Conservation (phyloP, 441 rosid genomes). For the Heliophila coronopifolia region DNA sequence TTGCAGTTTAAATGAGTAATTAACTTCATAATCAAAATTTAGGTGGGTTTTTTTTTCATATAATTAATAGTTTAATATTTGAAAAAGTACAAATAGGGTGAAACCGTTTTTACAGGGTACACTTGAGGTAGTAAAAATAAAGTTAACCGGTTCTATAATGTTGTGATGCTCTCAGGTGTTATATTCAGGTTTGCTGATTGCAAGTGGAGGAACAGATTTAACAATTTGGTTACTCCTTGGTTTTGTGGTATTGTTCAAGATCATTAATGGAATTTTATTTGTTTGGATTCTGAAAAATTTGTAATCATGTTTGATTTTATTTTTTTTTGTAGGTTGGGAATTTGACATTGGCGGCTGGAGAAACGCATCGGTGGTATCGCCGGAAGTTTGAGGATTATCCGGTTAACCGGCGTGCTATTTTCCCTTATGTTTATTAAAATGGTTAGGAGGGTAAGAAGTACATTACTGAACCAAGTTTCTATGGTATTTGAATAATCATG, state of each 20-base stretch:
- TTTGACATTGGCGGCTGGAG: slow-evolving; percentile 55
- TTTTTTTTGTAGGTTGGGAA: slow-evolving; percentile 49
- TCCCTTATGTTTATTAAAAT: slow-evolving; percentile 46
- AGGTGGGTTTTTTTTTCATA: no score
- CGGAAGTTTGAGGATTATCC: slow-evolving; percentile 64
- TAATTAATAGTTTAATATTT: no score
- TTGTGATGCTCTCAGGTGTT: slow-evolving; percentile 39
- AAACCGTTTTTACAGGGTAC: no score
- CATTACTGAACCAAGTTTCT: slow-evolving; percentile 3
- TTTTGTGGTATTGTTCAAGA: slow-evolving; percentile 45
- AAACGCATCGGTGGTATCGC: slow-evolving; percentile 70
- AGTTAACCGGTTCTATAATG: no score
- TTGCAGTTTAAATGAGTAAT: no score
- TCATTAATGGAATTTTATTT: background rate
- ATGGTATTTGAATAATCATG: background rate
- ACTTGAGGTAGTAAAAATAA: no score
- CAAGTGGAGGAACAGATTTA: slow-evolving; percentile 67
- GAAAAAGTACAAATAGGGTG: no score
- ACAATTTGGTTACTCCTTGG: slow-evolving; percentile 51
- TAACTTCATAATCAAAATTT: no score
- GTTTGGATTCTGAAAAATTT: background rate
- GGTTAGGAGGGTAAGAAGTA: background rate
- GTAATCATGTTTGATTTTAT: background rate
- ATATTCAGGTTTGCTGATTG: slow-evolving; percentile 53
- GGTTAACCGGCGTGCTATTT: slow-evolving; percentile 36